Conservation (phyloP, 1,139 yeast species). For the Yamadazyma diospyri region DNA sequence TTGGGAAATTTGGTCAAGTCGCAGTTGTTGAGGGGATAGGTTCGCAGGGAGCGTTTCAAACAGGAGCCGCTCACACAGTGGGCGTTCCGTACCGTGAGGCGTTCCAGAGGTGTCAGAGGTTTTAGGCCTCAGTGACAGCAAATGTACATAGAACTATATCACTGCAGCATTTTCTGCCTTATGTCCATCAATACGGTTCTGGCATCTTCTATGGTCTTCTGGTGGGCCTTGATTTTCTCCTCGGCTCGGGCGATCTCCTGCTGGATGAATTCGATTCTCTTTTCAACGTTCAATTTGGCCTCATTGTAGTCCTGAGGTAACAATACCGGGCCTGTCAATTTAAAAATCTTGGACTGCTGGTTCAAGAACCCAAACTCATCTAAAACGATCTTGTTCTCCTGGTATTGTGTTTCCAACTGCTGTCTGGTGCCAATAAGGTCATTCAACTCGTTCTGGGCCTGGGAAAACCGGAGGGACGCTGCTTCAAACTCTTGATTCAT, state of each 20-base stretch:
- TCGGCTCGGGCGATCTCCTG: slow-evolving; percentile 74
- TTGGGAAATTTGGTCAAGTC: slow-evolving; percentile 67
- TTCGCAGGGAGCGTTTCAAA: not conserved
- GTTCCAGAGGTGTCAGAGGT: not conserved
- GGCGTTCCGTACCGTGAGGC: too few relatives aligned
- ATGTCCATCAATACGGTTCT: slow-evolving; percentile 47
- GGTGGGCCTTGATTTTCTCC: slow-evolving; percentile 49
- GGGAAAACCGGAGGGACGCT: slow-evolving; percentile 37
- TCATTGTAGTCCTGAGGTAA: slow-evolving; percentile 84
- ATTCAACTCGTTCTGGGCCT: slow-evolving; percentile 32
- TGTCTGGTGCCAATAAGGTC: slow-evolving; percentile 62
- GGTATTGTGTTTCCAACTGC: slow-evolving; percentile 72
- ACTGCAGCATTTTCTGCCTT: slow-evolving; percentile 23
- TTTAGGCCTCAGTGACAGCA: not conserved
- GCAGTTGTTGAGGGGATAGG: slow-evolving; percentile 64
- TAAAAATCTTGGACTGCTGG: slow-evolving; percentile 68
- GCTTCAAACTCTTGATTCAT: slow-evolving; percentile 35
- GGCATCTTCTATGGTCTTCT: slow-evolving; percentile 45
- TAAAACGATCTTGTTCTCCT: slow-evolving; percentile 89
- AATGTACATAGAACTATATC: slow-evolving; percentile 5
- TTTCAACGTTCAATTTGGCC: slow-evolving; percentile 77
- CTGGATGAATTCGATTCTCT: slow-evolving; percentile 83
- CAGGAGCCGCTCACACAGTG: too few relatives aligned
- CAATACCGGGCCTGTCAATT: slow-evolving; percentile 87
- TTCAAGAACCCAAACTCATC: slow-evolving; percentile 67